Conservation (phyloP, 257 asterid species). For the Nicotiana tabacum region DNA sequence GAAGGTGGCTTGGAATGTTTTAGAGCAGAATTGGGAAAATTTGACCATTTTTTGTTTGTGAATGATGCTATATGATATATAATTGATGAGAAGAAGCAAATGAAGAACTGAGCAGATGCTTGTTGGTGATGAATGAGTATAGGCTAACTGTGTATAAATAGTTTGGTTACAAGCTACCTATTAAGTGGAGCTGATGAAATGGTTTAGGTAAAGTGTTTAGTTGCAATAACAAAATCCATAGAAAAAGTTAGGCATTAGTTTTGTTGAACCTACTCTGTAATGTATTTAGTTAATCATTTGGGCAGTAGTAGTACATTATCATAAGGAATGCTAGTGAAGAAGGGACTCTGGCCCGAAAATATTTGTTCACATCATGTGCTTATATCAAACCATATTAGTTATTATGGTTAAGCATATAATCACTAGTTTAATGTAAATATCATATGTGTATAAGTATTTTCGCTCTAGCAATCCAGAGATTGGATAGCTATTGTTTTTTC, state of each 20-base stretch:
- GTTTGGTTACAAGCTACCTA: constrained; percentile 1
- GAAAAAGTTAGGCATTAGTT: neutral
- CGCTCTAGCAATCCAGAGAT: no score
- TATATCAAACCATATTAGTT: neutral
- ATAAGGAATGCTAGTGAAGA: neutral
- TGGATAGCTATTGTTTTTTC: neutral
- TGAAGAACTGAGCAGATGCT: constrained; percentile 8
- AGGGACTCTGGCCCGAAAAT: neutral
- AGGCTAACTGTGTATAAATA: constrained; percentile 26
- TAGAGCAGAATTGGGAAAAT: constrained; percentile 12
- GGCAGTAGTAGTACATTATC: neutral
- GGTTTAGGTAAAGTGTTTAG: constrained; percentile 34
- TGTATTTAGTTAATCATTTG: neutral
- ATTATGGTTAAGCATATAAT: neutral
- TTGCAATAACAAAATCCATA: neutral
- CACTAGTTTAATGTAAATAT: neutral
- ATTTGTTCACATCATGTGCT: fast-evolving
- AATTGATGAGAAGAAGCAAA: neutral
- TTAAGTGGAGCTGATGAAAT: constrained; percentile 46
- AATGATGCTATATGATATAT: neutral
- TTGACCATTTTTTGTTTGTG: constrained; percentile 39
- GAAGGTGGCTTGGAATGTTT: constrained; percentile 18
- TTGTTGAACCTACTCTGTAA: neutral
- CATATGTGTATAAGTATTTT: neutral
- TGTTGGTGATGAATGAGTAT: constrained; percentile 27